Evolutionary conservation across 139 green algal genomes (phyloP).

Genomic region (Zygnema cylindricum): DNA sequence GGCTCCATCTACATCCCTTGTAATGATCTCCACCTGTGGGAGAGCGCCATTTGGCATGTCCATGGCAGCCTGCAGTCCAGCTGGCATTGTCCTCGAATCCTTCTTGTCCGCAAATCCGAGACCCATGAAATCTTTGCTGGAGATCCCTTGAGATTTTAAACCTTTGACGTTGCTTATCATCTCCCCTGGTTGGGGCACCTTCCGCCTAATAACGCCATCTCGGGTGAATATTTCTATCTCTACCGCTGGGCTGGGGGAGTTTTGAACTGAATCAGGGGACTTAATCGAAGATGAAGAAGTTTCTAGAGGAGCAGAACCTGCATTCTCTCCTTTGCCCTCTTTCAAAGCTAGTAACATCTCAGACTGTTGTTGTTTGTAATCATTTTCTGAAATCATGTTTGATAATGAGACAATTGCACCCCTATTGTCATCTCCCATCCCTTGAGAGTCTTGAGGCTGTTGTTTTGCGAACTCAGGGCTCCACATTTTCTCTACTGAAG

Average conservation of each 20-base stretch:
- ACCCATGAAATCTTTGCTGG: constrained; percentile 34
- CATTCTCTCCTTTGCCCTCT: background rate
- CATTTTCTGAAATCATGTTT: background rate
- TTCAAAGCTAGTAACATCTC: background rate
- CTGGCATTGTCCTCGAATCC: constrained; percentile 1
- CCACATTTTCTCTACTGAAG: too few species aligned
- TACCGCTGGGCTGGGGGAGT: background rate
- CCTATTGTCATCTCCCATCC: background rate
- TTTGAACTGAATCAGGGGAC: background rate
- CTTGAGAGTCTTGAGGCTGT: background rate
- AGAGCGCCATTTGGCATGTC: constrained; percentile 12
- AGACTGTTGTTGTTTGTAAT: constrained; percentile 4
- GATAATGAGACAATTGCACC: too few species aligned
- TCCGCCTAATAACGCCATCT: constrained; percentile 38
- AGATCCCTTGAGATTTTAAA: background rate
- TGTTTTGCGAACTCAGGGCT: too few species aligned
- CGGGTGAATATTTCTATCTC: constrained; percentile 47
- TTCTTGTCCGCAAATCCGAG: constrained; percentile 41
- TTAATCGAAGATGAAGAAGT: background rate
- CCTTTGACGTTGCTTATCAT: background rate
- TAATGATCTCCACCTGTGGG: constrained; percentile 49
- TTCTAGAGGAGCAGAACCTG: background rate
- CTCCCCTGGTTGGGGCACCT: background rate
- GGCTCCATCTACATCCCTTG: constrained; percentile 12
- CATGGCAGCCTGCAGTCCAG: constrained; percentile 5